Conservation (phyloP, 2,329 filamentous ascomycete genomes). For the Cephalotrichum gorgonifer region DNA sequence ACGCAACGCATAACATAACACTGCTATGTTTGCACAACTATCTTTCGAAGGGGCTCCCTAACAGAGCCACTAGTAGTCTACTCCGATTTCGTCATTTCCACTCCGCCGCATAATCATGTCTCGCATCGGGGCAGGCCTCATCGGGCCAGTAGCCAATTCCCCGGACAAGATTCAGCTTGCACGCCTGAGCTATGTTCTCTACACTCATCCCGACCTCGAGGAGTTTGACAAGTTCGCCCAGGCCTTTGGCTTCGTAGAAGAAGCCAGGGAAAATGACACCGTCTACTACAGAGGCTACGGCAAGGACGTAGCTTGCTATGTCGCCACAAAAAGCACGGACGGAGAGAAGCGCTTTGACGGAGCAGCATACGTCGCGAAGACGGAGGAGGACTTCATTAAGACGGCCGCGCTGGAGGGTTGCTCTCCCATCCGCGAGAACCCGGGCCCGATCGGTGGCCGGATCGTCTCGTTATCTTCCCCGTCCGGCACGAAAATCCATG, state of each 20-base stretch:
- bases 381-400: not conserved
- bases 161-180: conserved; percentile 12
- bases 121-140: not conserved
- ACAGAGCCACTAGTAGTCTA: no score
- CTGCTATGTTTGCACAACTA: no score
- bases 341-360: conserved; percentile 6
- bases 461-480: not conserved
- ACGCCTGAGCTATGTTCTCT: conserved; percentile 9
- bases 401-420: not conserved
- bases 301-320: conserved; percentile 36
- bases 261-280: conserved; percentile 12
- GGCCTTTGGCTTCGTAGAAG: conserved; percentile 15
- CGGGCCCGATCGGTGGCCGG: not conserved
- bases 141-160: conserved; percentile 9
- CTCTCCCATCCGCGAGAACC: not conserved
- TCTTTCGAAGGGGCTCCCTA: no score
- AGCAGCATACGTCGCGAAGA: not conserved
- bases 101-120: not conserved
- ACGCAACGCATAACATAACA: no score
- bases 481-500: not conserved
- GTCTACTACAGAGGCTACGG: conserved; percentile 41
- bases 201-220: conserved; percentile 16
- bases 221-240: conserved; percentile 13
- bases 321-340: conserved; percentile 19
- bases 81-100: not conserved